These are phyloP conservation scores for Cochlearia excelsa DNA, from an alignment of 345 rosid genomes.

Conservation along the genomic window DNA sequence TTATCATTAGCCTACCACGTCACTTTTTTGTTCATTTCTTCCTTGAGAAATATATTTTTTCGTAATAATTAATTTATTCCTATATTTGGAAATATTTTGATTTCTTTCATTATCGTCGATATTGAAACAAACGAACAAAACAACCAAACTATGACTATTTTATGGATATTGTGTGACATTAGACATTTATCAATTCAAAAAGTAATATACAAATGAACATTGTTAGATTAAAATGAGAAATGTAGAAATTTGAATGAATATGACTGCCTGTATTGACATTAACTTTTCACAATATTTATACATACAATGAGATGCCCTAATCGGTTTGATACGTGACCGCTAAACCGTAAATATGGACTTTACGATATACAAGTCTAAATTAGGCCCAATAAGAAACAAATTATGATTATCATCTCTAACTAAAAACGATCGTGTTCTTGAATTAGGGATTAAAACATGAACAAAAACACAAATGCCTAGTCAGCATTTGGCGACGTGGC, in stretches of 20 bases:
- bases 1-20: slow-evolving; percentile 34
- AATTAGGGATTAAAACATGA: no score
- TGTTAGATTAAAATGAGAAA: no score
- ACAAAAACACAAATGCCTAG: slow-evolving; percentile 4
- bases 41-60: slow-evolving; percentile 31
- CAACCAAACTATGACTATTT: not conserved
- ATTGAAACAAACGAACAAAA: slow-evolving; percentile 1
- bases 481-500: slow-evolving; percentile 30
- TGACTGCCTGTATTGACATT: no score
- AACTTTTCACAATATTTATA: no score
- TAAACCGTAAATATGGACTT: no score
- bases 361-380: no score
- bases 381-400: no score
- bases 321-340: no score
- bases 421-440: no score
- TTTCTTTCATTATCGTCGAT: slow-evolving; percentile 19
- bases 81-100: not conserved
- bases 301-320: no score
- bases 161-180: not conserved
- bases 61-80: slow-evolving; percentile 5
- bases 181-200: slow-evolving; percentile 10
- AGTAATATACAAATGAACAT: not conserved
- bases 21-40: slow-evolving; percentile 33
- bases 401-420: no score
- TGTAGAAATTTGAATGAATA: no score